A percentile compares a stretch with the other conserved stretches of the same genome.
phyloP scores from a whole-genome alignment of 2,329 filamentous ascomycete genomes.

The Alternaria conjuncta region DNA sequence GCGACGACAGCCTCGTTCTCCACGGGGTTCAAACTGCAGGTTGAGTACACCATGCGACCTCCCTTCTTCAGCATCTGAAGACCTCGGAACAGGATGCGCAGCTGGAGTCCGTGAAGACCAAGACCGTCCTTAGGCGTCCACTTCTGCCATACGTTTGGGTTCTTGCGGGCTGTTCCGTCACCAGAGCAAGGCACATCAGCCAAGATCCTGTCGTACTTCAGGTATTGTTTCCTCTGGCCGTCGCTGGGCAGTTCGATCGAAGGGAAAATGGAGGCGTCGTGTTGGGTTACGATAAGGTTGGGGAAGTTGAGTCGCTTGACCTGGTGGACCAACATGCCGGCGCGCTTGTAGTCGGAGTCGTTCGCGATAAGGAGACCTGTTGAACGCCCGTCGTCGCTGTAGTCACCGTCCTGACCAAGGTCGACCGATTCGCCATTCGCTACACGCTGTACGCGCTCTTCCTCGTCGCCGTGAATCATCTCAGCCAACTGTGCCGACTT shows the following conservation, averaged over 20 bases:
- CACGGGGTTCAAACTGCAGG: conserved; percentile 97
- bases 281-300: conserved; percentile 95
- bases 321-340: conserved; percentile 97
- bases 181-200: conserved; percentile 97
- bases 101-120: conserved; percentile 85
- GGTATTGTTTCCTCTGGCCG: conserved; percentile 68
- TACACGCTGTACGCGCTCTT: conserved; percentile 78
- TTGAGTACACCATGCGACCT: conserved; percentile 94
- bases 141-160: conserved; percentile 90
- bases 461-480: conserved; percentile 91
- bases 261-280: conserved; percentile 95
- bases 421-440: conserved; percentile 68
- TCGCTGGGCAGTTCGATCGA: conserved; percentile 81
- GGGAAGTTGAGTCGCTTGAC: conserved; percentile 96
- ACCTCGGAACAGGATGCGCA: conserved; percentile 87
- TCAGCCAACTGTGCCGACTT: conserved; percentile 96
- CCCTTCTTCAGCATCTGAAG: conserved; percentile 96
- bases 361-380: conserved; percentile 95
- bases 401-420: conserved; percentile 60
- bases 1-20: conserved; percentile 95
- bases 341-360: conserved; percentile 94
- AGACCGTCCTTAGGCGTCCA: conserved; percentile 89
- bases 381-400: conserved; percentile 79
- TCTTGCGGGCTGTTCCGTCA: conserved; percentile 93
- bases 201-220: conserved; percentile 96